Percentiles rank a stretch among this genome's conserved stretches.
These are phyloP conservation scores for Colletotrichum gloeosporioides DNA, from an alignment of 2,329 filamentous ascomycete species.

Conservation along the genomic window DNA sequence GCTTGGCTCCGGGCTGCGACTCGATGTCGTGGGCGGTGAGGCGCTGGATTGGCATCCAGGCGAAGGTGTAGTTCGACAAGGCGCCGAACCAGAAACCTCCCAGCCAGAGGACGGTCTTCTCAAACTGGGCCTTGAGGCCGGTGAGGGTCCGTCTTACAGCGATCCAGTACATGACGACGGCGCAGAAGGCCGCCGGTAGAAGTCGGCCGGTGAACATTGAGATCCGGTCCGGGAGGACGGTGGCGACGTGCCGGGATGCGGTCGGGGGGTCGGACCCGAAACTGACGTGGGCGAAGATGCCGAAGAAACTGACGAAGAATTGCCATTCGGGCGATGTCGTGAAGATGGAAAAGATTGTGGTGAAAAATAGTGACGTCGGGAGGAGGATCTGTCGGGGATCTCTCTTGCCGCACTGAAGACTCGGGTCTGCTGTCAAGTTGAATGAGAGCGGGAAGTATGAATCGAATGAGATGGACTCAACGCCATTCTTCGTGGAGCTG, in stretches of 20 bases:
- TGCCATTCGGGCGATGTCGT: constrained; percentile 80
- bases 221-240: constrained; percentile 55
- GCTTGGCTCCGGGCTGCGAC: constrained; percentile 86
- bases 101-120: constrained; percentile 90
- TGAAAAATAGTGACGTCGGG: constrained; percentile 82
- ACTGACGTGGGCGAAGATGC: constrained; percentile 87
- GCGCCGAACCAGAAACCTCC: constrained; percentile 90
- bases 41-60: constrained; percentile 90
- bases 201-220: constrained; percentile 64
- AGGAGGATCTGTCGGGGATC: constrained; percentile 88
- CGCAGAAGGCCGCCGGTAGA: constrained; percentile 85
- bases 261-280: constrained; percentile 87
- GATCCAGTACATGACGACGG: constrained; percentile 88
- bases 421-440: constrained; percentile 70
- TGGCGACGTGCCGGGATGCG: constrained; percentile 62
- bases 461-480: constrained; percentile 78
- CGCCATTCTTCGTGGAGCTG: constrained; percentile 70
- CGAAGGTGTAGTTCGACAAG: constrained; percentile 93
- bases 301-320: constrained; percentile 83
- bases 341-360: constrained; percentile 78
- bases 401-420: constrained; percentile 63
- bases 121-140: constrained; percentile 80
- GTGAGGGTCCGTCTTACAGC: constrained; percentile 73
- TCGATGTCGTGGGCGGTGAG: constrained; percentile 87
- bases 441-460: constrained; percentile 91